phyloP scores from a whole-genome alignment of 352 stramenopile species.

The Plasmopara halstedii region DNA sequence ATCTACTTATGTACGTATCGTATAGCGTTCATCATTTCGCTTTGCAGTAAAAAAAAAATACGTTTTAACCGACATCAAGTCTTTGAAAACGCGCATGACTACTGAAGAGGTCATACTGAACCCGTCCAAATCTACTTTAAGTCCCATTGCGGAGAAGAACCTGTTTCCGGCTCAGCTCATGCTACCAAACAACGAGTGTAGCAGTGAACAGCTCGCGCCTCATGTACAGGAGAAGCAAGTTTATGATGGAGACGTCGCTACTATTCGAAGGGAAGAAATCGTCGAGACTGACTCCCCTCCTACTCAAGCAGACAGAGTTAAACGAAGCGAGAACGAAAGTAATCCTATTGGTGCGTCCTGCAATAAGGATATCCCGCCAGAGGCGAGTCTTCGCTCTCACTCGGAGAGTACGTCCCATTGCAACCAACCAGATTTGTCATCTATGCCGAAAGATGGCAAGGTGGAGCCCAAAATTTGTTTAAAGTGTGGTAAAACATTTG shows the following conservation, averaged over 20 bases:
- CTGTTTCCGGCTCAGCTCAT: slow-evolving; percentile 7
- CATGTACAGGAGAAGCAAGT: slow-evolving; percentile 9
- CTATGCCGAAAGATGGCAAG: slow-evolving; percentile 4
- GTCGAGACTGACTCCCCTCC: slow-evolving; percentile 7
- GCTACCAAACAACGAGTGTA: slow-evolving; percentile 7
- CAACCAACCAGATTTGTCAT: slow-evolving; percentile 1
- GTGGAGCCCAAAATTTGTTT: slow-evolving; percentile 17
- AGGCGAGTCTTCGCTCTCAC: slow-evolving; percentile 13
- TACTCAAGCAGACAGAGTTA: slow-evolving; percentile 5
- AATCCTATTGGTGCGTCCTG: slow-evolving; percentile 4
- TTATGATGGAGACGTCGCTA: neutral
- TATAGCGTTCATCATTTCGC: too few species aligned
- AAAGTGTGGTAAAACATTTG: slow-evolving; percentile 26
- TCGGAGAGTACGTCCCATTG: slow-evolving; percentile 5
- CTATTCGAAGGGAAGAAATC: slow-evolving; percentile 3
- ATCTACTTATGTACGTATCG: too few species aligned
- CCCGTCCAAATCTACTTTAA: neutral
- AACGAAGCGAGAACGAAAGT: slow-evolving; percentile 1
- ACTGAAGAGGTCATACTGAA: slow-evolving; percentile 8
- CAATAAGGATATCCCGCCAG: slow-evolving; percentile 6
- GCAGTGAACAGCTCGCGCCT: slow-evolving; percentile 4
- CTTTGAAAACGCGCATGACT: too few species aligned
- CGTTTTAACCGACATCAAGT: too few species aligned
- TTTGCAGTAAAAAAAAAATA: too few species aligned
- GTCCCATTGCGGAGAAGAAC: slow-evolving; percentile 3